Percentiles rank a stretch among this genome's conserved stretches.
Evolutionary conservation across 2,329 filamentous ascomycete genomes (phyloP).

Genomic region (Sporothrix dimorphospora): DNA sequence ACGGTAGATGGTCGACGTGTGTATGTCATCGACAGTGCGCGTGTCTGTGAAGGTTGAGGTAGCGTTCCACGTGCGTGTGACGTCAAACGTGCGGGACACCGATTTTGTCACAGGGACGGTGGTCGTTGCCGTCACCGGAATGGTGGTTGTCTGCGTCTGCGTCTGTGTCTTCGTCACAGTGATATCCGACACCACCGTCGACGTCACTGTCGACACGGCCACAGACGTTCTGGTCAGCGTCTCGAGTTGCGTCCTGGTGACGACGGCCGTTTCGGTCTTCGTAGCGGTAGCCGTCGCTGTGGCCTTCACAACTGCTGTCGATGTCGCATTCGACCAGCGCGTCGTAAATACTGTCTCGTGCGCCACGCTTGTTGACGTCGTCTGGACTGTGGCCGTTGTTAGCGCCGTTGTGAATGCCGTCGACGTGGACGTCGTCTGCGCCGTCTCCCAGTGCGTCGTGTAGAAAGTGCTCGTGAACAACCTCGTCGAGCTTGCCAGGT

Average conservation of each 20-base stretch:
- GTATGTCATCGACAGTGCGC: not conserved
- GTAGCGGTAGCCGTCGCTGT: not conserved
- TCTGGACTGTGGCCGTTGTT: not conserved
- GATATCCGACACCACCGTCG: slow-evolving; percentile 6
- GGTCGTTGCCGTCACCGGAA: not conserved
- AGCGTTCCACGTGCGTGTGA: not conserved
- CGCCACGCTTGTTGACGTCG: slow-evolving; percentile 2
- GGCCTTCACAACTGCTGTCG: not conserved
- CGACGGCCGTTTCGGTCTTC: not conserved
- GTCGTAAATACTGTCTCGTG: slow-evolving; percentile 8
- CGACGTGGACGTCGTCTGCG: not conserved
- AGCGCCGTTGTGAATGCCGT: not conserved
- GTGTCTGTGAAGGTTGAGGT: slow-evolving; percentile 5
- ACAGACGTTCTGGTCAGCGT: not conserved
- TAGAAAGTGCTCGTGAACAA: not conserved
- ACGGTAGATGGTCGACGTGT: slow-evolving; percentile 23
- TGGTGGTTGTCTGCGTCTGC: not conserved
- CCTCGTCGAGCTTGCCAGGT: not conserved
- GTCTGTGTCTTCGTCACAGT: slow-evolving; percentile 22
- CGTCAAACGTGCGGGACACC: not conserved
- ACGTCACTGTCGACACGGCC: slow-evolving; percentile 4
- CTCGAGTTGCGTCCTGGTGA: not conserved
- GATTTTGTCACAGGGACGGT: not conserved
- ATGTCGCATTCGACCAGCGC: not conserved
- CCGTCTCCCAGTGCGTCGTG: slow-evolving; percentile 6